Base-by-base conservation (phyloP, 1,284 basidiomycete species). In the Anthracocystis walkeri region DNA sequence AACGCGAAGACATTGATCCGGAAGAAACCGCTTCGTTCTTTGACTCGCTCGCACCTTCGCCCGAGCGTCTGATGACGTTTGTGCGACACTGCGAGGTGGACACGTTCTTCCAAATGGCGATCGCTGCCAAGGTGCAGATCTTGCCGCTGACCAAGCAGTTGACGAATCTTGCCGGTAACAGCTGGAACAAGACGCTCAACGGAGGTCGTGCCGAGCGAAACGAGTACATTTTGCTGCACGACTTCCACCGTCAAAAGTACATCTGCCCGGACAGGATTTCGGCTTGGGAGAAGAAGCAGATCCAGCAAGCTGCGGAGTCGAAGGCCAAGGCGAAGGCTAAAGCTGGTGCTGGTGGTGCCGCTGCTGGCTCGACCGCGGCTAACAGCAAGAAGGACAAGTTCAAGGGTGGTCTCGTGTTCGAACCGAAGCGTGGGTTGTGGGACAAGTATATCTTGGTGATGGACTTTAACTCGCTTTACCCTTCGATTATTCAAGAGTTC, bases 391-490 rank as follows among this genome's bases (percentile, higher is more conserved):
- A 91, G 73, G 95, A 98, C 87, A 99, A 97, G 87, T 99, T 95
- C 88, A 96, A 97, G 86, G 97, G 97, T 84, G 97, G 97, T 87
- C 89, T 98, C 53, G 97, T 99, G 16, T 96, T 99, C 75, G 94
- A 97, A 77, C 97, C 97, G 0, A 97, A 97, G 87, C 89, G 93
- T 64, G 95, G 95, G 6, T 87, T 99, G 54, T 99, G 94, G 93
- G 97, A 99, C 87, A 96, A 92, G 81, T 97, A 90, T 85, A 93
- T 99, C 85, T 89, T 99, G 29, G 96, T 99, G 85, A 99, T 99
- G 97, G 97, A 99, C 87, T 99, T 99, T 90, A 99, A 99, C 87
- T 98, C 95, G 79, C 89, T 99, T 68, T 99, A 99, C 85, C 97
- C 97, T 10, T 95, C 93, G 86, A 99, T 99, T 87, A 99, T 99